phyloP scores from a whole-genome alignment of 2,329 filamentous ascomycete species.

The Polytolypa hystricis region DNA sequence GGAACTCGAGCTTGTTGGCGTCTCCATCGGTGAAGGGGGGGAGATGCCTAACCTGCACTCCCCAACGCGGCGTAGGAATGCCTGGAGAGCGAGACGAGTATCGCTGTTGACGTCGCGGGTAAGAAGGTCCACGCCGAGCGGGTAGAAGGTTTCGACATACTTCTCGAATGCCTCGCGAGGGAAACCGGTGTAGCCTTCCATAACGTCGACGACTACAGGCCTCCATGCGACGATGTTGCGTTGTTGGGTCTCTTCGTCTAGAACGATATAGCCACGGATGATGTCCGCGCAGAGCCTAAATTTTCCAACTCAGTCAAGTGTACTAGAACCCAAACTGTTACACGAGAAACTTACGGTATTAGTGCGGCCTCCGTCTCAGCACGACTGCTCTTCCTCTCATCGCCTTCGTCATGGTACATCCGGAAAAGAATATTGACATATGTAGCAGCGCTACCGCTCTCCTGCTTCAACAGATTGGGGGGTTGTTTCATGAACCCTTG shows the following conservation, averaged over 20 bases:
- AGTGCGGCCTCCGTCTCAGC: slow-evolving; percentile 81
- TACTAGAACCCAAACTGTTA: too few relatives aligned
- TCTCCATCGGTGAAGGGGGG: slow-evolving; percentile 15
- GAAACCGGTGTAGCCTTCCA: slow-evolving; percentile 85
- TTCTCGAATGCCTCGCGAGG: slow-evolving; percentile 66
- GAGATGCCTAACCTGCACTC: slow-evolving; percentile 53
- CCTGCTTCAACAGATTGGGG: slow-evolving; percentile 93
- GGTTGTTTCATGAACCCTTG: slow-evolving; percentile 99
- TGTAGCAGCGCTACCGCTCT: slow-evolving; percentile 81
- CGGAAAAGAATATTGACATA: slow-evolving; percentile 93
- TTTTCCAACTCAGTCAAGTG: not conserved
- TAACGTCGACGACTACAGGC: slow-evolving; percentile 89
- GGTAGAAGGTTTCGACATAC: slow-evolving; percentile 75
- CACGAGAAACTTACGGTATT: slow-evolving; percentile 57
- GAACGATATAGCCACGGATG: slow-evolving; percentile 66
- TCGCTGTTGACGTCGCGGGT: slow-evolving; percentile 71
- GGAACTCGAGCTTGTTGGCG: slow-evolving; percentile 25
- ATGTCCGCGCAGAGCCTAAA: slow-evolving; percentile 77
- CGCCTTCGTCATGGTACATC: slow-evolving; percentile 87
- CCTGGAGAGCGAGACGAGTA: slow-evolving; percentile 64
- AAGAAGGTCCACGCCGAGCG: slow-evolving; percentile 70
- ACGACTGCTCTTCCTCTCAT: slow-evolving; percentile 68
- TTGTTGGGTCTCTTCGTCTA: slow-evolving; percentile 95
- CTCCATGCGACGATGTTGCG: slow-evolving; percentile 95
- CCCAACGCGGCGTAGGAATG: slow-evolving; percentile 68